A percentile compares a stretch with the other conserved stretches of the same genome.
phyloP scores from a whole-genome alignment of 192 early-diverging fungal species.

The Entomortierella parvispora region DNA sequence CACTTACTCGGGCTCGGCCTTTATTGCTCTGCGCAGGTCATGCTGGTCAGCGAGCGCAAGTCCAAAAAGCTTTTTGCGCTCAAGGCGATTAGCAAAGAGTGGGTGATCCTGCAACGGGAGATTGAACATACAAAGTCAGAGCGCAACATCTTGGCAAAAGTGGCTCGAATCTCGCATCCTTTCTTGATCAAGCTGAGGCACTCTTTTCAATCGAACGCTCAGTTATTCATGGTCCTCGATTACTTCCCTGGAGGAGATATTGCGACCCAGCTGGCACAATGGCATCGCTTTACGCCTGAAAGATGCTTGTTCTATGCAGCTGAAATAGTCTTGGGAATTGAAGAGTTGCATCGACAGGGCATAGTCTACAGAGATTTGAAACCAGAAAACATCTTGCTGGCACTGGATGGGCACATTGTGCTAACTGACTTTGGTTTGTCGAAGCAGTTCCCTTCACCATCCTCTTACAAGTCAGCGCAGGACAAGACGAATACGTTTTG shows the following conservation, averaged over 20 bases:
- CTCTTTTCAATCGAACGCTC: conserved; percentile 88
- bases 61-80: conserved; percentile 61
- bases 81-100: conserved; percentile 66
- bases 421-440: conserved; percentile 96
- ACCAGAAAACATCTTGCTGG: conserved; percentile 81
- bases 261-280: conserved; percentile 81
- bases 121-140: conserved; percentile 87
- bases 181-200: conserved; percentile 90
- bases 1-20: conserved; percentile 3
- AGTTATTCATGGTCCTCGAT: conserved; percentile 90
- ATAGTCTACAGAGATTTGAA: conserved; percentile 93
- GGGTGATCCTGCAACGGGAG: conserved; percentile 79
- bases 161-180: conserved; percentile 84
- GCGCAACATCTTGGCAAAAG: conserved; percentile 76
- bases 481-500: conserved; percentile 74
- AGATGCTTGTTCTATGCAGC: conserved; percentile 85
- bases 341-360: conserved; percentile 86
- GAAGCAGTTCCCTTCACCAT: conserved; percentile 69
- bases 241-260: conserved; percentile 95
- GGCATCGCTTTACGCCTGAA: conserved; percentile 70
- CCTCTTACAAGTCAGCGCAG: conserved; percentile 16
- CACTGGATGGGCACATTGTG: conserved; percentile 83
- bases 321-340: conserved; percentile 88
- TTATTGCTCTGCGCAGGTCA: conserved; percentile 48
- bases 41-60: conserved; percentile 56